A percentile compares a stretch with the other conserved stretches of the same genome.
Evolutionary conservation across 192 early-diverging fungal species (phyloP).

Genomic region (Cladochytrium replicatum): DNA sequence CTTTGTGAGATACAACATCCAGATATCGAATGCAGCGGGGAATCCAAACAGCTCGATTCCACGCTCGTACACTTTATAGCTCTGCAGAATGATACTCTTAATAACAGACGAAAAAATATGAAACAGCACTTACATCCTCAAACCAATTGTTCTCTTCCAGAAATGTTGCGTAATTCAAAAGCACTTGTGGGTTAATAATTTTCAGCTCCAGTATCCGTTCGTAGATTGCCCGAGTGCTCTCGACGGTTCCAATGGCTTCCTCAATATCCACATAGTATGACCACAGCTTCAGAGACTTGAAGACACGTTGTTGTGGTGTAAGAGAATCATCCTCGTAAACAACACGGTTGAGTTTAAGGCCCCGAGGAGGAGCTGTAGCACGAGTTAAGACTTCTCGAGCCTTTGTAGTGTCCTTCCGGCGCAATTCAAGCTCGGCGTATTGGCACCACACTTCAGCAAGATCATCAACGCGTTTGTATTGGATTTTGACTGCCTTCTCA

Average conservation of each 20-base stretch:
- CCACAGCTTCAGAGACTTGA: constrained; percentile 85
- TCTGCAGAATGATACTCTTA: constrained; percentile 25
- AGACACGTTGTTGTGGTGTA: constrained; percentile 69
- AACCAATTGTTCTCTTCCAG: constrained; percentile 82
- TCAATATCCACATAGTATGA: constrained; percentile 88
- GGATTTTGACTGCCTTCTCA: constrained; percentile 74
- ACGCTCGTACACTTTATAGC: constrained; percentile 89
- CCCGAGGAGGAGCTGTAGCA: constrained; percentile 61
- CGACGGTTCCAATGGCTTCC: constrained; percentile 77
- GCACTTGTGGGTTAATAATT: constrained; percentile 90
- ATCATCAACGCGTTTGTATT: constrained; percentile 69
- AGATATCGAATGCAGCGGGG: constrained; percentile 93
- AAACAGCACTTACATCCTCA: constrained; percentile 62
- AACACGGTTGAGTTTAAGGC: constrained; percentile 32
- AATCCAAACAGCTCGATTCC: constrained; percentile 94
- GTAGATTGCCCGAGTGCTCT: constrained; percentile 71
- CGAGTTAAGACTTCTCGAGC: constrained; percentile 76
- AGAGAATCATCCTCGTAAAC: constrained; percentile 72
- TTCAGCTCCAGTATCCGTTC: constrained; percentile 87
- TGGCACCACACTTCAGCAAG: constrained; percentile 82
- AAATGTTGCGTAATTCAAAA: constrained; percentile 89
- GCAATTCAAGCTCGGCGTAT: constrained; percentile 81
- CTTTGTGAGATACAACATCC: constrained; percentile 87
- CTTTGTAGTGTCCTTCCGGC: constrained; percentile 44
- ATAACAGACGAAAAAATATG: background rate